Base-by-base conservation (phyloP, 148 eudicot species). In the Camellia lanceoleosa region DNA sequence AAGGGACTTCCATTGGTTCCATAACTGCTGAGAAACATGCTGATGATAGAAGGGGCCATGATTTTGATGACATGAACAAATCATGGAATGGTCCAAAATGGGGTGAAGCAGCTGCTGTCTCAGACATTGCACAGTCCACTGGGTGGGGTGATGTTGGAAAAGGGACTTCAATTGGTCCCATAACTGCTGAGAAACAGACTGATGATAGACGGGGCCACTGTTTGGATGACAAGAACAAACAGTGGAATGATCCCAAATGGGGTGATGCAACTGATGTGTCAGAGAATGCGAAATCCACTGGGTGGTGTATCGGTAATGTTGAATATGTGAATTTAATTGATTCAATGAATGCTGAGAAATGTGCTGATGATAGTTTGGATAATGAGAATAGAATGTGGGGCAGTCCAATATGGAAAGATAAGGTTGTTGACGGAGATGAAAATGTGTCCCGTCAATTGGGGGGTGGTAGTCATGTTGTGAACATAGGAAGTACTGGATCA, bases 1-100 rank as follows among this genome's bases (percentile, higher is more conserved):
- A 76, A 5, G 42, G 8, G 56, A 13, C 67, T 76, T 62, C 16
- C 11, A 0, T 61, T 76, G 85, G 69, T 12, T 73, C 67, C 52
- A 84, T 11, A 14, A 72, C 63, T 85, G 83, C 61, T 16, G 86
- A 20, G 78, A 82, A 70, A 79, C 62, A 69, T 79, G 56, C 69
- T 74, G 83, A 75, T 60, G 73, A 80, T 68, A 76, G 77, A 77
- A 30, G 58, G 83, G 86, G 67, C 49, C 85, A 71, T 46, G 74
- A 82, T 78, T 13, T 75, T 49, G 85, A 79, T 68, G 81, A 64
- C 54, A 81, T 62, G 78, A 84, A 73, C 38, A 85, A 59, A 59
- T 64, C 49, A 23, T 85, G 89, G 90, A 83, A 83, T 80, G 87
- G 86, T 73, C 81, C 85, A 8, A 77, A 79, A 61, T 79, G 89